These are phyloP conservation scores for Ilex paraguariensis DNA, from an alignment of 305 asterid genomes.

Conservation along the genomic window DNA sequence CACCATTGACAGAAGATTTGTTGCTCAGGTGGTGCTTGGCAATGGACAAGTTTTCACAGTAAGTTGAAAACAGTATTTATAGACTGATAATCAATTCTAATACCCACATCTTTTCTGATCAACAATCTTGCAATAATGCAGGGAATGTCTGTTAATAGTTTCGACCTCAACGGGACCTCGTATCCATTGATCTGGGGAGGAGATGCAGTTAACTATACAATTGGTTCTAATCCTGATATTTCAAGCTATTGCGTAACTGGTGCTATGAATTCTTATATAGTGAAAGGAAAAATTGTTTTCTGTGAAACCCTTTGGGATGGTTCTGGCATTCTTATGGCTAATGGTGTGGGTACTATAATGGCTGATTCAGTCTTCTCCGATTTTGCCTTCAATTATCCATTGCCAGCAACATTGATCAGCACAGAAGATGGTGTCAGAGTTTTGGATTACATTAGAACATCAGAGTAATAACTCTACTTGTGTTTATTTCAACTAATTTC, in stretches of 20 bases:
- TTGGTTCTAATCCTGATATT: conserved; percentile 26
- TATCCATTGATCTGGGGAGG: conserved; percentile 51
- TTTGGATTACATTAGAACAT: conserved; percentile 34
- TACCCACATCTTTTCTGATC: neutral
- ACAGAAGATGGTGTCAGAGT: conserved; percentile 32
- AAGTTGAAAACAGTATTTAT: conserved; percentile 8
- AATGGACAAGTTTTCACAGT: conserved; percentile 41
- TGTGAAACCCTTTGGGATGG: conserved; percentile 40
- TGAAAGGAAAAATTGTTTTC: conserved; percentile 47
- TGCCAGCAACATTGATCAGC: conserved; percentile 39
- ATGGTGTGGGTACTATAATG: conserved; percentile 40
- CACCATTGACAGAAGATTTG: conserved; percentile 41
- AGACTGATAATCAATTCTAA: neutral
- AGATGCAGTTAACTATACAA: conserved; percentile 44
- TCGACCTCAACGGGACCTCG: conserved; percentile 25
- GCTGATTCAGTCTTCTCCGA: conserved; percentile 27
- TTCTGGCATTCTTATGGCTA: conserved; percentile 28
- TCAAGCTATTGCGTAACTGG: conserved; percentile 18
- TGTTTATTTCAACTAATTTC: too few species aligned
- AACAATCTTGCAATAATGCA: conserved; percentile 11
- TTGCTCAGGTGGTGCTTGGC: conserved; percentile 40
- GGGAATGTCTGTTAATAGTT: conserved; percentile 36
- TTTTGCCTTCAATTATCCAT: conserved; percentile 42
- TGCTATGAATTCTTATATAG: conserved; percentile 27
- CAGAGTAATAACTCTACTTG: conserved; percentile 21